Evolutionary conservation across 257 asterid genomes (phyloP).

Genomic region (Solanum commersonii): DNA sequence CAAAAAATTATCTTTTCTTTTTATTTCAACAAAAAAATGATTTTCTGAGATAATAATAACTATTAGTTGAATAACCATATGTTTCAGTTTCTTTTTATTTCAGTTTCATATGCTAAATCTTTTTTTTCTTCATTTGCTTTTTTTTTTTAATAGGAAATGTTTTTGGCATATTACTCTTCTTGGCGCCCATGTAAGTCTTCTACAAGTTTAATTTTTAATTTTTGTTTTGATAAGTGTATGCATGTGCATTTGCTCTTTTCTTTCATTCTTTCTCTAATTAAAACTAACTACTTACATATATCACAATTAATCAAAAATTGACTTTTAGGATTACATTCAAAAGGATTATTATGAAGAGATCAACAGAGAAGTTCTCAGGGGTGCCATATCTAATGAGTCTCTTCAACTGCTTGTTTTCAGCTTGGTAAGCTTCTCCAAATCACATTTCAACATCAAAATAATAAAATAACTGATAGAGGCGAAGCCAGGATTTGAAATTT

Average conservation of each 20-base stretch:
- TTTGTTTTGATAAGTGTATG: not conserved
- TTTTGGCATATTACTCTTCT: conserved; percentile 62
- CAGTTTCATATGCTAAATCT: not conserved
- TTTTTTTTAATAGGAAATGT: conserved; percentile 16
- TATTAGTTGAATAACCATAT: not conserved
- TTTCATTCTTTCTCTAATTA: not conserved
- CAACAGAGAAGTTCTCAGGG: conserved; percentile 61
- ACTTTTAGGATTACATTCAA: conserved; percentile 40
- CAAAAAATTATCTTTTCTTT: not conserved
- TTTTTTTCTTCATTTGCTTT: not conserved
- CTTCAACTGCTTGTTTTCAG: conserved; percentile 51
- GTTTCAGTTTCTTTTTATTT: too few relatives aligned
- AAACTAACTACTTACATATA: not conserved
- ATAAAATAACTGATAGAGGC: not conserved
- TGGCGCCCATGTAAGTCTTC: conserved; percentile 59
- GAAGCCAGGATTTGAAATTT: too few relatives aligned
- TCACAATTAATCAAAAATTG: not conserved
- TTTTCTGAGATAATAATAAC: too few relatives aligned
- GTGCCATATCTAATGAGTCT: conserved; percentile 51
- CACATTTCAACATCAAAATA: not conserved
- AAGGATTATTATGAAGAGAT: conserved; percentile 40
- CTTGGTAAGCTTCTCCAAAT: conserved; percentile 27
- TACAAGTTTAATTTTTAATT: not conserved
- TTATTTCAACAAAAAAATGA: not conserved
- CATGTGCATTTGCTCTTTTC: not conserved